Base-by-base conservation (phyloP, 331 rosid genomes). In the Phaseolus coccineus region DNA sequence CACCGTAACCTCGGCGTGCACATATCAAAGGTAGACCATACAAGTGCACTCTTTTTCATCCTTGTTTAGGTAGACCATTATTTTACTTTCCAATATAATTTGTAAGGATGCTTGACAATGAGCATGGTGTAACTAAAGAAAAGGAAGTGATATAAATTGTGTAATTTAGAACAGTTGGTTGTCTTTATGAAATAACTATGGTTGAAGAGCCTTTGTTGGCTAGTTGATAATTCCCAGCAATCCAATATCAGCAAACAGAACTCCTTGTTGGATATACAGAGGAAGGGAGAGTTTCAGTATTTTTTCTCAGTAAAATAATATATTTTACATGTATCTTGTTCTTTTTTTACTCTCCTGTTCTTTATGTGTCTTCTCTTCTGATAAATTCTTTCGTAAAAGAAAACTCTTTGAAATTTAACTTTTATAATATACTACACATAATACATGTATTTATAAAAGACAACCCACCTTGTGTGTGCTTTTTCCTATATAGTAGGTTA, bases 1-100 rank as follows among this genome's bases (percentile, higher is more conserved):
- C 99, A 96, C 79, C 94, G 98, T 14, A 96, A 96, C 84, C 98
- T 96, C 59, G 99, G 99, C 77, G 99, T 96, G 48, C 98, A 96
- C 87, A 93, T 96, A 84, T 96, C 99, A 46, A 96, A 96, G 99
- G 99, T 93, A 83, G 57, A 46, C 76, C 51, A 31, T 66, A 14
- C 9, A 28, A 82, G 40, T 73, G 77, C 42, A 44, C 48, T 65
- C 67, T 66, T 71, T 19, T 55, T 35, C 67, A 59, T 46, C 33
- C 10, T 48, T 58, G 69, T 19, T 30, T 50, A 71, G 74, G 62
- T 63, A 22, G 33, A 77, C 12, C 57, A 67, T 61, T 65, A 42
- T 75, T 82, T 48, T 31, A 19, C 15, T 72, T 63, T 68, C 67
- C 50, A 71, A 57, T 48, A 42, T 31, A 28, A 19, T 69, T 50